A percentile compares a stretch with the other conserved stretches of the same genome.
Conservation (phyloP, 1,139 yeast species). For the Pneumocystis carinii region DNA sequence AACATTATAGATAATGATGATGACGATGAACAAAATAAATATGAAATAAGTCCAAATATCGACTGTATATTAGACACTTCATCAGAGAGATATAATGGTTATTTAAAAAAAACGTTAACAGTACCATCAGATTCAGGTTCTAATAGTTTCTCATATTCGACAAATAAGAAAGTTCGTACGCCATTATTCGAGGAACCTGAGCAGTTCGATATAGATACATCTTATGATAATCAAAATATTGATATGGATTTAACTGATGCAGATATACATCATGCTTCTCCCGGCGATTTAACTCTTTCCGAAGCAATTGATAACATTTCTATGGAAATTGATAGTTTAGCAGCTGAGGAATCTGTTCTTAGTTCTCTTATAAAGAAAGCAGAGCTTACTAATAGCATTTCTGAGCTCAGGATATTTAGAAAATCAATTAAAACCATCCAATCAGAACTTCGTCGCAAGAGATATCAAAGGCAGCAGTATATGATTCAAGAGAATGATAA, state of each 20-base stretch:
- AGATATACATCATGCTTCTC: slow-evolving; percentile 38
- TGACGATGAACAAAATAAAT: not conserved
- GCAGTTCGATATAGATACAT: not conserved
- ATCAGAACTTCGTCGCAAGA: slow-evolving; percentile 54
- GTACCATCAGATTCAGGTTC: not conserved
- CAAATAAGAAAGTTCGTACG: not conserved
- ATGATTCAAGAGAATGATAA: slow-evolving; percentile 70
- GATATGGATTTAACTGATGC: slow-evolving; percentile 3
- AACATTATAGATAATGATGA: not conserved
- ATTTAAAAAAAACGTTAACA: not conserved
- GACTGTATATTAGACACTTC: not conserved
- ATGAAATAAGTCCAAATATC: not conserved
- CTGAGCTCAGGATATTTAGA: slow-evolving; percentile 48
- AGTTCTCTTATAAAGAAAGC: slow-evolving; percentile 62
- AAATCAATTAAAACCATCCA: slow-evolving; percentile 51
- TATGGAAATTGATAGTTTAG: slow-evolving; percentile 38
- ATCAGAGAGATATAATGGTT: not conserved
- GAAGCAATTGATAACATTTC: slow-evolving; percentile 48
- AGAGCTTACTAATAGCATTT: slow-evolving; percentile 57
- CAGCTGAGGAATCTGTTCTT: slow-evolving; percentile 45
- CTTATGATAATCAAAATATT: not conserved
- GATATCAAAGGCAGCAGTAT: slow-evolving; percentile 61
- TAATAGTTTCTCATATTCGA: not conserved
- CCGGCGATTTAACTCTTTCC: slow-evolving; percentile 51
- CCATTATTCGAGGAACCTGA: not conserved